Base-by-base conservation (phyloP, 139 green algal genomes). In the Deuterostichococcus epilithicus region DNA sequence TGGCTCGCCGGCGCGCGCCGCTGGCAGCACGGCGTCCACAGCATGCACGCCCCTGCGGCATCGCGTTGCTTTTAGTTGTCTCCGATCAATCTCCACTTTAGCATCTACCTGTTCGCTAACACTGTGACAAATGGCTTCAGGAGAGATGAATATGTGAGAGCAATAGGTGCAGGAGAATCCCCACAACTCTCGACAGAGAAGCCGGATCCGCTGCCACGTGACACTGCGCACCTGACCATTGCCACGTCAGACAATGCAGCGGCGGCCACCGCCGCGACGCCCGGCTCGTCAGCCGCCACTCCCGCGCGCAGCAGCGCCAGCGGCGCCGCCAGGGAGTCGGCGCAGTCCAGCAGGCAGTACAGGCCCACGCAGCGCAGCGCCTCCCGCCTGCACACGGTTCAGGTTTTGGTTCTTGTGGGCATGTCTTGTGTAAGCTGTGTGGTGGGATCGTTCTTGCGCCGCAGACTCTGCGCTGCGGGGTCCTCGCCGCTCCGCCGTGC, bases 351-450 rank as follows among this genome's bases (percentile, higher is more conserved):
- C 33, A 88, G 38, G 75, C 82, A 84, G 73, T 82, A 88, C 65
- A 90, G 74, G n/a, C 85, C 85, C 26, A 90, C 47, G 76, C 71
- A 82, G 5, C 73, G 72, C 65, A 86, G 60, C 23, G 85, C 85
- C 63, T 82, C 78, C 25, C 59, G 32, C 67, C 85, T 82, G 70
- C 63, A 13, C 45, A 60, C 45, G 18, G 15, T 60, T 65, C 63
- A 87, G 80, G 60, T 65, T 30, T 30, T 26, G 69, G 69, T 72
- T 85, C n/a, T 44, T 35, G 68, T 60, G 13, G 13, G 45, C 45
- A 60, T 13, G 45, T 60, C 15, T 18, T 18, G 15, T 60, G 45
- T 18, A 60, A 60, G 59, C 59, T 22, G 59, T n/a, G 25, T 34
- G 23, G 45, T 60, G 45, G n/a, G n/a, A n/a, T n/a, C n/a, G n/a